A percentile compares a stretch with the other conserved stretches of the same genome.
Conservation (phyloP, 2,329 filamentous ascomycete species). For the Alternaria sp. region DNA sequence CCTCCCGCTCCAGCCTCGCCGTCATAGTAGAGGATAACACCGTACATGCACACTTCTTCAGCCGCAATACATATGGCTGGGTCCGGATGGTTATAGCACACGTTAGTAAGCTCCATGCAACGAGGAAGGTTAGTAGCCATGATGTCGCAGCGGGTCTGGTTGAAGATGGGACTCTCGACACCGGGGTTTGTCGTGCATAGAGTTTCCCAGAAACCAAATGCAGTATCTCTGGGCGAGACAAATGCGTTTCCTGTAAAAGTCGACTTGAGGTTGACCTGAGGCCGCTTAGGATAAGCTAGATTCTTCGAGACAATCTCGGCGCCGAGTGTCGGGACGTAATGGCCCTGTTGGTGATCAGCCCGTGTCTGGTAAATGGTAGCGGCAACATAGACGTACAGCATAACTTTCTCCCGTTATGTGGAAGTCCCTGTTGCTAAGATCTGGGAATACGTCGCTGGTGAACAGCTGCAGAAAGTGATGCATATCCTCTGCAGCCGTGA, state of each 20-base stretch:
- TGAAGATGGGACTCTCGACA: constrained; percentile 55
- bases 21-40: constrained; percentile 54
- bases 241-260: constrained; percentile 60
- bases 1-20: constrained; percentile 51
- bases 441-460: constrained; percentile 57
- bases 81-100: constrained; percentile 54
- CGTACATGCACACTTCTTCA: constrained; percentile 48
- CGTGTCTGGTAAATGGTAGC: neutral
- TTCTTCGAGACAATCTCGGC: constrained; percentile 59
- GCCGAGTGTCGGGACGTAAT: constrained; percentile 59
- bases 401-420: constrained; percentile 62
- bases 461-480: constrained; percentile 61
- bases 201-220: constrained; percentile 58
- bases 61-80: constrained; percentile 54
- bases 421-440: constrained; percentile 50
- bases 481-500: constrained; percentile 59
- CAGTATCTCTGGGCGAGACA: constrained; percentile 54
- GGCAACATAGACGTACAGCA: constrained; percentile 47
- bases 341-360: constrained; percentile 46
- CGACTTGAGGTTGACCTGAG: constrained; percentile 56
- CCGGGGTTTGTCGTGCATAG: constrained; percentile 59
- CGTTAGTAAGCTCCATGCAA: constrained; percentile 54
- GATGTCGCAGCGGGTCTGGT: constrained; percentile 57
- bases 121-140: constrained; percentile 58
- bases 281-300: constrained; percentile 50